A percentile compares a stretch with the other conserved stretches of the same genome.
Conservation (phyloP, 2,329 filamentous ascomycete genomes). For the Thelonectria olida region DNA sequence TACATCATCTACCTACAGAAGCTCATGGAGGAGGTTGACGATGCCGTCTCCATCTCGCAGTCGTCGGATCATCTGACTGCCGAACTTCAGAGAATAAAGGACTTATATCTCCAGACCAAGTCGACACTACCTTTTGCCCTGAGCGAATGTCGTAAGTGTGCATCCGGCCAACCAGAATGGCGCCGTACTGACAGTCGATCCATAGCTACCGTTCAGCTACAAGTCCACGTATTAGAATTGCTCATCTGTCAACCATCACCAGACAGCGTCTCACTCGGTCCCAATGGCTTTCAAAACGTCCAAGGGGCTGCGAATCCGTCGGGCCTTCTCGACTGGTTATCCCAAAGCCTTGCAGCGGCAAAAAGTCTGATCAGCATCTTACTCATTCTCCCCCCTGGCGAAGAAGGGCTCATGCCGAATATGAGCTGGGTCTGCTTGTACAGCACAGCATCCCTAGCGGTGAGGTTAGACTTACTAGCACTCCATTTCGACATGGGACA, state of each 20-base stretch:
- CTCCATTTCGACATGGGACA: constrained; percentile 38
- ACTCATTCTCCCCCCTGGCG: constrained; percentile 38
- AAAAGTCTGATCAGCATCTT: constrained; percentile 43
- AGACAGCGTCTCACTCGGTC: constrained; percentile 39
- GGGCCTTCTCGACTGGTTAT: constrained; percentile 40
- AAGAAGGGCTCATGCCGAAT: constrained; percentile 42
- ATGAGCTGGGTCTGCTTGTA: constrained; percentile 45
- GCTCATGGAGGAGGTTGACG: constrained; percentile 43
- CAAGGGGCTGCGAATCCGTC: constrained; percentile 25
- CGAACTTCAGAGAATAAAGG: constrained; percentile 33
- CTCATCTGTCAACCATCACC: constrained; percentile 43
- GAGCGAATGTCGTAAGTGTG: constrained; percentile 43
- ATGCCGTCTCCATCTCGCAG: constrained; percentile 27
- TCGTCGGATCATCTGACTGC: constrained; percentile 14
- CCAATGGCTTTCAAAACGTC: constrained; percentile 35
- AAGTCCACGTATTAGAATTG: constrained; percentile 41
- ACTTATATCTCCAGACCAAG: constrained; percentile 35
- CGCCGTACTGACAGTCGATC: not conserved
- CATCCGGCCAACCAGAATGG: rapidly evolving
- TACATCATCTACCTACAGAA: constrained; percentile 44
- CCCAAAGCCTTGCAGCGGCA: constrained; percentile 43
- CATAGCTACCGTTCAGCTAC: constrained; percentile 39
- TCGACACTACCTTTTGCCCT: constrained; percentile 38
- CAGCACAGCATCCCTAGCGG: constrained; percentile 42
- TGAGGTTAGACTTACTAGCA: constrained; percentile 43